Conservation (phyloP, 371 early-diverging fungal species). For the Mortierella sp. region DNA sequence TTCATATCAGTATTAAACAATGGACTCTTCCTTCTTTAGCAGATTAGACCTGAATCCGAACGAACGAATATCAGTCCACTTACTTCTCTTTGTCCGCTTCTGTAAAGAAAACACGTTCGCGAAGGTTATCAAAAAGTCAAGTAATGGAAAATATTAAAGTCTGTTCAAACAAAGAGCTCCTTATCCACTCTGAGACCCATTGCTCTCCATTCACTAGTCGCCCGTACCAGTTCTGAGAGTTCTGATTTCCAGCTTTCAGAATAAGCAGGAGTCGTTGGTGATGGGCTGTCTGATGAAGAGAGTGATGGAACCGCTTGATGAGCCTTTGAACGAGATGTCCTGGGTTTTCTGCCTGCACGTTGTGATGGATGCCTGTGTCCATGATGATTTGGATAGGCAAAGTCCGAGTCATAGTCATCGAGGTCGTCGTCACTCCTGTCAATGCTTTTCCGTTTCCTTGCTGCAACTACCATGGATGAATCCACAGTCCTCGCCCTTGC, state of each 20-base stretch:
- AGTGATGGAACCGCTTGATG: conserved; percentile 29
- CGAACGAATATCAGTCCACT: not conserved
- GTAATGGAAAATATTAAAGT: not conserved
- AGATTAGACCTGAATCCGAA: no score
- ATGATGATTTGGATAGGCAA: conserved; percentile 25
- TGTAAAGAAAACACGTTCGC: conserved; percentile 2
- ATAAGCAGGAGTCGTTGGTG: conserved; percentile 14
- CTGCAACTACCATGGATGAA: conserved; percentile 10
- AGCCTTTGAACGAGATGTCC: not conserved
- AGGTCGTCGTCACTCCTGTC: conserved; percentile 36
- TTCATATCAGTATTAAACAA: not conserved
- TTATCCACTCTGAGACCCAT: not conserved
- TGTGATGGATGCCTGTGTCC: not conserved
- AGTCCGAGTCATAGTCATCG: conserved; percentile 35
- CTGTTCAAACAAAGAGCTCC: not conserved
- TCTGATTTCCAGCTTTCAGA: conserved; percentile 35
- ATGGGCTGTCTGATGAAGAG: conserved; percentile 27
- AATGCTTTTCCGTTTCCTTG: conserved; percentile 38
- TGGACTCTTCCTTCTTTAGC: not conserved
- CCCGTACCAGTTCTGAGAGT: conserved; percentile 28
- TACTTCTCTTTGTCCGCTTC: conserved; percentile 43
- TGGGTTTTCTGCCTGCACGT: conserved; percentile 12
- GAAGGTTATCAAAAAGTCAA: not conserved
- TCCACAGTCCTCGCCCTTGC: not conserved
- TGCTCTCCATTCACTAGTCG: no score